A percentile compares a stretch with the other conserved stretches of the same genome.
These are phyloP conservation scores for Sherardia arvensis DNA, from an alignment of 257 asterid species.

Conservation along the genomic window DNA sequence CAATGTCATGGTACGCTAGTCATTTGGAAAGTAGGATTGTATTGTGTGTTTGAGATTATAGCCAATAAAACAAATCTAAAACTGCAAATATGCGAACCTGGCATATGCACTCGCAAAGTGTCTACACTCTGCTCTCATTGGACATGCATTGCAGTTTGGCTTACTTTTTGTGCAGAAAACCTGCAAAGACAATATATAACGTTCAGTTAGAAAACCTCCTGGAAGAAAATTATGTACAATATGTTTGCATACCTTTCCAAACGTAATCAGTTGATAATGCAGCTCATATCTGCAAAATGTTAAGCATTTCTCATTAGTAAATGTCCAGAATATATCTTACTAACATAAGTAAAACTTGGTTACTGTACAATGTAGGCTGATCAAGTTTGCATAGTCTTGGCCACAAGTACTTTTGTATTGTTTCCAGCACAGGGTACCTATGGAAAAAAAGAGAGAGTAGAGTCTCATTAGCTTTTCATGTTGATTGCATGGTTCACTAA, in stretches of 20 bases:
- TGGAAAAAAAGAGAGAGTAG: slow-evolving; percentile 6
- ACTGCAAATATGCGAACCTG: slow-evolving; percentile 19
- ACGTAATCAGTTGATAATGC: slow-evolving; percentile 16
- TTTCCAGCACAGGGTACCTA: slow-evolving; percentile 48
- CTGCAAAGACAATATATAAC: slow-evolving; percentile 15
- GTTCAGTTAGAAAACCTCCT: not conserved
- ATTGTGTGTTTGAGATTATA: not conserved
- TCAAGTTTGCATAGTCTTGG: slow-evolving; percentile 61
- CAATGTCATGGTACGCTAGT: not conserved
- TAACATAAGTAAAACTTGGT: not conserved
- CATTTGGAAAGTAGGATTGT: not conserved
- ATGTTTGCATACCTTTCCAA: slow-evolving; percentile 41
- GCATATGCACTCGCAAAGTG: slow-evolving; percentile 56
- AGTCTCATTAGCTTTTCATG: slow-evolving; percentile 8
- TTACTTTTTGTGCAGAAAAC: slow-evolving; percentile 47
- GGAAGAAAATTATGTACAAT: slow-evolving; percentile 4
- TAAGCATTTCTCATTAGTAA: slow-evolving; percentile 12
- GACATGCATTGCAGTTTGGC: slow-evolving; percentile 55
- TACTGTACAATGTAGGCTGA: slow-evolving; percentile 36
- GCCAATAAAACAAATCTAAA: not conserved
- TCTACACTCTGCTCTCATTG: slow-evolving; percentile 58
- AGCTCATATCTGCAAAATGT: not conserved
- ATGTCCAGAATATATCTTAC: not conserved
- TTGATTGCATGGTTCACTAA: not conserved
- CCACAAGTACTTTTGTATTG: slow-evolving; percentile 45